phyloP scores from a whole-genome alignment of 352 stramenopile species.

The Pythium phragmitis region DNA sequence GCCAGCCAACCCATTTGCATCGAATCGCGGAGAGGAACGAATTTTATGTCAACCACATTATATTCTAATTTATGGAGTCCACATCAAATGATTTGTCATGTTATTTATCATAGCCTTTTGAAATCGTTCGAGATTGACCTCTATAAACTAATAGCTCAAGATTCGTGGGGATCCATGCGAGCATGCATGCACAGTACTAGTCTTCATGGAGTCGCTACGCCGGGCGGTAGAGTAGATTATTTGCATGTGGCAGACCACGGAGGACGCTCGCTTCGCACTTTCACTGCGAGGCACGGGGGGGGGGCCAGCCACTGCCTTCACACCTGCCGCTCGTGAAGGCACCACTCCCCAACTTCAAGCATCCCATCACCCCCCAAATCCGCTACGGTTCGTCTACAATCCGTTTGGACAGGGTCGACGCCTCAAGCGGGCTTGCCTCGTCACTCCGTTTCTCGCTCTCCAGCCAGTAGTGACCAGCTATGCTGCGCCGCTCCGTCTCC shows the following conservation, averaged over 20 bases:
- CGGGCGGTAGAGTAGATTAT: too few relatives aligned
- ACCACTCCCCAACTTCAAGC: slow-evolving; percentile 21
- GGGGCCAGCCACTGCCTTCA: not conserved
- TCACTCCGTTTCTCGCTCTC: slow-evolving; percentile 9
- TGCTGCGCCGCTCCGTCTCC: slow-evolving; percentile 5
- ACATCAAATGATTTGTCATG: not conserved
- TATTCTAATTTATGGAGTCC: not conserved
- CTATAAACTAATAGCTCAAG: not conserved
- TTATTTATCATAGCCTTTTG: not conserved
- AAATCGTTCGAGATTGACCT: not conserved
- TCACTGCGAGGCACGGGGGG: too few relatives aligned
- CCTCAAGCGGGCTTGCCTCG: slow-evolving; percentile 1
- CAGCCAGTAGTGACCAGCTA: not conserved
- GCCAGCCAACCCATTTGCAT: slow-evolving; percentile 30
- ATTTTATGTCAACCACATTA: slow-evolving; percentile 1
- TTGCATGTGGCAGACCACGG: too few relatives aligned
- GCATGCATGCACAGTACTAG: too few relatives aligned
- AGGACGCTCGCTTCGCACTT: too few relatives aligned
- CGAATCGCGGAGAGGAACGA: not conserved
- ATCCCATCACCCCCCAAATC: not conserved
- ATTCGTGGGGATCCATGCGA: not conserved
- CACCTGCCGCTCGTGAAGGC: too few relatives aligned
- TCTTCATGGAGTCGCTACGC: too few relatives aligned
- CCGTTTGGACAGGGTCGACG: slow-evolving; percentile 3
- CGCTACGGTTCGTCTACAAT: slow-evolving; percentile 28